Conservation (phyloP, 2,329 filamentous ascomycete genomes). For the Ilyonectria robusta region DNA sequence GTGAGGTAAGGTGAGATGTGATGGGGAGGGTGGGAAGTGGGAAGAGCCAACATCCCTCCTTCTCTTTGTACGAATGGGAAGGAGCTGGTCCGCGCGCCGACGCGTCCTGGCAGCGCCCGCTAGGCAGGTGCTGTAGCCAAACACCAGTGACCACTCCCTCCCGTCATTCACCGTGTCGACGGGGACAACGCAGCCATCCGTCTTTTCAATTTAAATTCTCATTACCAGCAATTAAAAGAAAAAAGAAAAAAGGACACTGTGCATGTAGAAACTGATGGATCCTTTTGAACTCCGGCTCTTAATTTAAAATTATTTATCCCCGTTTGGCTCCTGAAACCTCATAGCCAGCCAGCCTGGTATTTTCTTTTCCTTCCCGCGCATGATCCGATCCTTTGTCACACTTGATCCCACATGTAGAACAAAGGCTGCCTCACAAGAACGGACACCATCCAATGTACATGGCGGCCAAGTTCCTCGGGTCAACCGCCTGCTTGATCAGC, state of each 20-base stretch:
- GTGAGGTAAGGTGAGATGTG: conserved; percentile 41
- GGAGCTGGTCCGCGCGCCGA: conserved; percentile 40
- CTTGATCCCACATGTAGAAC: background rate
- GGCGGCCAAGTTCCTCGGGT: conserved; percentile 82
- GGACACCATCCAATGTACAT: conserved; percentile 98
- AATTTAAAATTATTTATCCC: background rate
- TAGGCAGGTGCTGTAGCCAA: background rate
- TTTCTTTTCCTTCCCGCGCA: background rate
- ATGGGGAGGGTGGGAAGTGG: conserved; percentile 33
- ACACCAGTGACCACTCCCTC: background rate
- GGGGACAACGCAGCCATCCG: background rate
- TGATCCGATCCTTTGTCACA: conserved; percentile 1
- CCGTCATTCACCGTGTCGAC: background rate
- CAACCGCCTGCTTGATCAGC: conserved; percentile 88
- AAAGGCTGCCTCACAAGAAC: conserved; percentile 61
- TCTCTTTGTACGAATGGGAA: conserved; percentile 20
- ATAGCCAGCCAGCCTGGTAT: background rate
- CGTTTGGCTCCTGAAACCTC: background rate
- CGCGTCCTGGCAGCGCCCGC: conserved; percentile 30
- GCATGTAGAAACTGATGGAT: background rate
- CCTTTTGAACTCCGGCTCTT: background rate
- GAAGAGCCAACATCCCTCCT: conserved; percentile 28
- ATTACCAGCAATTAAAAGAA: background rate
- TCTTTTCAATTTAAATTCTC: background rate
- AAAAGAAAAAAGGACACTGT: background rate